phyloP scores from a whole-genome alignment of 495 filamentous ascomycete species.

The Penicillium mononematosum region DNA sequence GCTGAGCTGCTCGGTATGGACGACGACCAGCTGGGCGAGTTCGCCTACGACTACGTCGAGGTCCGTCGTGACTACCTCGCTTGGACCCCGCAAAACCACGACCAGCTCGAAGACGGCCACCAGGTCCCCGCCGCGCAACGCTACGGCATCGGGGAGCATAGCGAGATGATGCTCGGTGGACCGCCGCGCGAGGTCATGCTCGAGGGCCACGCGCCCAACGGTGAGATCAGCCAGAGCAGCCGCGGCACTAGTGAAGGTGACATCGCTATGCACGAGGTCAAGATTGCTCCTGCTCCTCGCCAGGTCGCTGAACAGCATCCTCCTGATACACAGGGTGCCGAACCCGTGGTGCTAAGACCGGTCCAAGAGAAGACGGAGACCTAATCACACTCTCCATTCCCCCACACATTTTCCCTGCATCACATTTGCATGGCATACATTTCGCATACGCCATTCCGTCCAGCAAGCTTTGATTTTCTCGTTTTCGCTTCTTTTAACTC shows the following conservation, averaged over 20 bases:
- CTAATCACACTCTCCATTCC: background rate
- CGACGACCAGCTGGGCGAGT: constrained; percentile 97
- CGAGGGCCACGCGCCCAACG: constrained; percentile 56
- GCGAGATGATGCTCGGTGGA: constrained; percentile 66
- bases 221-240: constrained; percentile 43
- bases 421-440: constrained; percentile 9
- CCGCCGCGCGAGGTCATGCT: constrained; percentile 60
- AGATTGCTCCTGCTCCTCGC: constrained; percentile 35
- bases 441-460: constrained; percentile 10
- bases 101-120: constrained; percentile 60
- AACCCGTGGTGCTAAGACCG: constrained; percentile 14
- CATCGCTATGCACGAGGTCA: constrained; percentile 40
- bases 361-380: constrained; percentile 31
- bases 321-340: constrained; percentile 23
- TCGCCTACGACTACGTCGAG: constrained; percentile 99
- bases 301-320: constrained; percentile 37
- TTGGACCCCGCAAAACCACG: constrained; percentile 84
- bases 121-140: constrained; percentile 66
- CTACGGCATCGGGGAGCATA: constrained; percentile 80
- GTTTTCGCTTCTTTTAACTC: constrained; percentile 21
- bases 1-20: constrained; percentile 99
- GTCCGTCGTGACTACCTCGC: constrained; percentile 95
- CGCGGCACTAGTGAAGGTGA: constrained; percentile 37
- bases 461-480: constrained; percentile 12
- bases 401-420: background rate